Conservation (phyloP, 2,329 filamentous ascomycete species). For the Aquanectria penicillioides region DNA sequence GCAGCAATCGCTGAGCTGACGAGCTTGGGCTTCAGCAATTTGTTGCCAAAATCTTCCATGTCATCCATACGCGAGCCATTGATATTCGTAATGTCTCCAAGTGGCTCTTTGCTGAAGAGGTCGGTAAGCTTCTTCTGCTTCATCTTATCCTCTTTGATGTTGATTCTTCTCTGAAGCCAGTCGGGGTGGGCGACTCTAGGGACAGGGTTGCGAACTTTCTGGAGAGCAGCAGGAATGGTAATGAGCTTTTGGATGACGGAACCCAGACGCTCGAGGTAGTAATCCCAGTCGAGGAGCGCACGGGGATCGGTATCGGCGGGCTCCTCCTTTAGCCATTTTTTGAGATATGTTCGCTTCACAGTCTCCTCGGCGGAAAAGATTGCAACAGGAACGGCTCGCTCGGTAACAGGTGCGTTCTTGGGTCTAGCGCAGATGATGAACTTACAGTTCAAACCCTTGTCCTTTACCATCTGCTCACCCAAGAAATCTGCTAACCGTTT, state of each 20-base stretch:
- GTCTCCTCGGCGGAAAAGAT: conserved; percentile 95
- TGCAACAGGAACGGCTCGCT: conserved; percentile 91
- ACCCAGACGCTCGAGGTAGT: conserved; percentile 94
- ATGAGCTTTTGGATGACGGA: conserved; percentile 99
- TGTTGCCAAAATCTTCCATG: conserved; percentile 83
- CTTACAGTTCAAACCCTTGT: conserved; percentile 99
- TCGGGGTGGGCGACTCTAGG: conserved; percentile 94
- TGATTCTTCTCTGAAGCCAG: conserved; percentile 93
- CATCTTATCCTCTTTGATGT: conserved; percentile 94
- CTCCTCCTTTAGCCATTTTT: conserved; percentile 96
- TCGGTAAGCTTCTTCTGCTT: conserved; percentile 99
- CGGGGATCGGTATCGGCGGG: conserved; percentile 90
- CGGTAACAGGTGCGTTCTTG: conserved; percentile 90
- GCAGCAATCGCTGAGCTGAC: conserved; percentile 64
- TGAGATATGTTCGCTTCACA: conserved; percentile 87
- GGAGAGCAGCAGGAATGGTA: conserved; percentile 95
- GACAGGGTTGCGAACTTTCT: conserved; percentile 94
- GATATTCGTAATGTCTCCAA: conserved; percentile 78
- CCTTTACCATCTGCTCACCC: conserved; percentile 98
- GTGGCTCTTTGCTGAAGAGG: conserved; percentile 72
- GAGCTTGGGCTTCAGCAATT: conserved; percentile 72
- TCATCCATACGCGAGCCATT: conserved; percentile 68
- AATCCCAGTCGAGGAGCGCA: conserved; percentile 93
- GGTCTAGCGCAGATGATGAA: conserved; percentile 96
- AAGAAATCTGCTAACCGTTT: conserved; percentile 95